Evolutionary conservation across 208 protist species (phyloP).

Genomic region (Leishmania martiniquensis): DNA sequence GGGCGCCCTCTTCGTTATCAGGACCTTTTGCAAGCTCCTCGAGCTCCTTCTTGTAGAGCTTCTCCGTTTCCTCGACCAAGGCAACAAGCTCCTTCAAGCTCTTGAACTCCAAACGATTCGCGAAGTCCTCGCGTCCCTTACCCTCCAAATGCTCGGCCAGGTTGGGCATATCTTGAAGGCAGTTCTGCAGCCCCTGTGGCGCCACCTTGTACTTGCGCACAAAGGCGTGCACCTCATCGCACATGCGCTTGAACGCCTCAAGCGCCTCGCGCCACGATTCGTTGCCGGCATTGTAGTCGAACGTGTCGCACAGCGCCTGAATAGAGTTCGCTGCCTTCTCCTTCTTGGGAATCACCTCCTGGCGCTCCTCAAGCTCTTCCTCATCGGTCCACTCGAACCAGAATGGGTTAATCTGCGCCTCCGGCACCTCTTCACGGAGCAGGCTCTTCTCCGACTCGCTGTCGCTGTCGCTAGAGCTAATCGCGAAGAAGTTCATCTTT

Average conservation of each 20-base stretch:
- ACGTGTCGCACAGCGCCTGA: conserved; percentile 47
- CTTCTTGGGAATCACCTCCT: conserved; percentile 55
- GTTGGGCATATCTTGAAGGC: conserved; percentile 56
- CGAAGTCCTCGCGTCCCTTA: conserved; percentile 51
- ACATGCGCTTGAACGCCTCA: conserved; percentile 44
- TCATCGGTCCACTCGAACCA: conserved; percentile 84
- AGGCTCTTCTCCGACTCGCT: conserved; percentile 52
- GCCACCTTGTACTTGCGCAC: conserved; percentile 50
- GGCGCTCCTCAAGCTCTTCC: conserved; percentile 66
- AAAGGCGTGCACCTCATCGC: conserved; percentile 21
- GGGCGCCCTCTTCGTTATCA: conserved; percentile 40
- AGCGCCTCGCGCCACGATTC: conserved; percentile 37
- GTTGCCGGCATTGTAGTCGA: conserved; percentile 57
- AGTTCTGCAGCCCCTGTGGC: conserved; percentile 47
- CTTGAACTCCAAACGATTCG: conserved; percentile 44
- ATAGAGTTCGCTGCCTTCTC: conserved; percentile 65
- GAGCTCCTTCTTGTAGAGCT: conserved; percentile 31
- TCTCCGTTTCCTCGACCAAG: conserved; percentile 34
- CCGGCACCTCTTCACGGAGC: conserved; percentile 46
- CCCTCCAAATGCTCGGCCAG: conserved; percentile 46
- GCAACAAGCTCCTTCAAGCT: conserved; percentile 60
- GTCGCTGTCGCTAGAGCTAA: conserved; percentile 64
- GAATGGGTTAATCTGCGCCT: conserved; percentile 61
- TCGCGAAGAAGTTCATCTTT: conserved; percentile 39
- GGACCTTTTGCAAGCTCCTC: conserved; percentile 43